Evolutionary conservation across 2,329 filamentous ascomycete genomes (phyloP), one percentile per base, ranked within the genome.

Genomic region (Colletotrichum somersetense): DNA sequence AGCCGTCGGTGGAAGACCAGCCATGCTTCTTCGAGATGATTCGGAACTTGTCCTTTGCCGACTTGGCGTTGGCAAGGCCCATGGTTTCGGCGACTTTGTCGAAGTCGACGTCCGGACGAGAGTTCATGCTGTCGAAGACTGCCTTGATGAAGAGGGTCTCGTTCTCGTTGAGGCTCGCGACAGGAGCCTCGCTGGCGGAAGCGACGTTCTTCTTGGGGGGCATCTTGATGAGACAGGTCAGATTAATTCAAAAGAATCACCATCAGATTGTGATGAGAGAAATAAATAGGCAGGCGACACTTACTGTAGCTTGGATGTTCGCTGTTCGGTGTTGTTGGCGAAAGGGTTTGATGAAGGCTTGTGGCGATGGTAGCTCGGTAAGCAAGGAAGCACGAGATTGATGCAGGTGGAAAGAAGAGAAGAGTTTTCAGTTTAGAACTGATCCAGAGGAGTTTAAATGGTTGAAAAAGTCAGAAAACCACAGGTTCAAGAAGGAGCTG

Each of bases 81-180:
- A 83, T 73, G 16, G 77, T 74, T 2, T 53, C 11, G 5, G 83
- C 84, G 52, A 86, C 80, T 1, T 77, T 74, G 20, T 81, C 77
- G 78, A 81, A 86, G 76, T 86, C 77, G 38, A 84, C 80, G 10
- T 83, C 80, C 8, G 81, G 81, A 72, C 81, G 82, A 55, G 80
- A 75, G 6, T 76, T 81, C 80, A 84, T 83, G 75, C 83, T 81
- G 75, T 83, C 79, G 71, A 85, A 84, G 50, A 84, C 77, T 16
- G 80, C 79, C 66, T 83, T 82, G 76, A 84, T 79, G 75, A 84
- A 83, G 40, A 79, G 78, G 53, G 81, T 75, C 46, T 84, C 83
- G 26, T 71, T 75, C 1, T 80, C 78, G 14, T 78, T 83, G 57
- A 83, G 76, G 12, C 77, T 61, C 30, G 77, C 66, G 12, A 70